These are phyloP conservation scores for Nannochloris sp. DNA, from an alignment of 139 green algal genomes.

Conservation along the genomic window DNA sequence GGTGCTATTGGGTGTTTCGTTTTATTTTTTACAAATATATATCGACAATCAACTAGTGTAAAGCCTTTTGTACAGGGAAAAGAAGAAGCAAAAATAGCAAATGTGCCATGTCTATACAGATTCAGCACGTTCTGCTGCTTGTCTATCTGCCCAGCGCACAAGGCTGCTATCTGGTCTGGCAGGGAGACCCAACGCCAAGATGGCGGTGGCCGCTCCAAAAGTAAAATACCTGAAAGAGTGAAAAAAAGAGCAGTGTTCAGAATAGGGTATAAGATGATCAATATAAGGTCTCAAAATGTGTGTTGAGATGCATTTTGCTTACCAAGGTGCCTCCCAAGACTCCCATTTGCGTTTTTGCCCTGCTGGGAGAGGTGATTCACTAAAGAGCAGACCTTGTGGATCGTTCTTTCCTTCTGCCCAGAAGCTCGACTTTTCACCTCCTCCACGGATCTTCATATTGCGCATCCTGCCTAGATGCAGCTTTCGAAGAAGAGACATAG, in stretches of 20 bases:
- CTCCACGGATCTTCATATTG: slow-evolving; percentile 3
- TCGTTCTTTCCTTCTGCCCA: slow-evolving; percentile 70
- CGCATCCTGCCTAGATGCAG: slow-evolving; percentile 7
- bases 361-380: slow-evolving; percentile 63
- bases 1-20: too few relatives aligned
- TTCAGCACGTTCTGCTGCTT: slow-evolving; percentile 13
- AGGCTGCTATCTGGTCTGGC: slow-evolving; percentile 30
- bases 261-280: neutral
- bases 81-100: too few relatives aligned
- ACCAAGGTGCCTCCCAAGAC: slow-evolving; percentile 82
- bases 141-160: slow-evolving; percentile 18
- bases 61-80: too few relatives aligned
- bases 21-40: too few relatives aligned
- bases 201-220: slow-evolving; percentile 25
- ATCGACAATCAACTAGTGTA: too few relatives aligned
- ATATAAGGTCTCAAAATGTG: too few relatives aligned
- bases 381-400: slow-evolving; percentile 69
- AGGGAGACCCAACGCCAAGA: slow-evolving; percentile 19
- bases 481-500: slow-evolving; percentile 8
- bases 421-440: slow-evolving; percentile 39
- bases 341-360: slow-evolving; percentile 68
- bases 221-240: slow-evolving; percentile 26
- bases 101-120: too few relatives aligned
- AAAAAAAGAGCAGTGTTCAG: neutral
- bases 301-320: slow-evolving; percentile 30